phyloP scores from a whole-genome alignment of 768 basidiomycete genomes.

The Roridomyces roridus region DNA sequence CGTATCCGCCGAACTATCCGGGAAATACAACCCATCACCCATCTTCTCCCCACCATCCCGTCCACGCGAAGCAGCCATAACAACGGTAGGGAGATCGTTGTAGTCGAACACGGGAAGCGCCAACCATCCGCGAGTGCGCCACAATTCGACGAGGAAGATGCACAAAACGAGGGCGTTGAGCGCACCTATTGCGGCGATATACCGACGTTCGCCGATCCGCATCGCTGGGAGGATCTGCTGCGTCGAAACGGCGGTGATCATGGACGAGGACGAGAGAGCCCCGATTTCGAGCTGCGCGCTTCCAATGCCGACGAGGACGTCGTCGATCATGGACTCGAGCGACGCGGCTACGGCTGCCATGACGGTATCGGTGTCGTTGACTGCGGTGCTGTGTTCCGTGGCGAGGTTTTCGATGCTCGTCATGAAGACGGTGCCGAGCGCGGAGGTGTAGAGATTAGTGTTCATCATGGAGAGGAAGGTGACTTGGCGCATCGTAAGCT shows the following conservation, averaged over 20 bases:
- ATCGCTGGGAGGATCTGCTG: not conserved
- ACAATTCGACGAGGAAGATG: not conserved
- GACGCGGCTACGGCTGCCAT: not conserved
- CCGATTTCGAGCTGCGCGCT: slow-evolving; percentile 3
- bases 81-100: not conserved
- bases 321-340: slow-evolving; percentile 3
- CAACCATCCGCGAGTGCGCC: not conserved
- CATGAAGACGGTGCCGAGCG: not conserved
- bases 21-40: too few relatives aligned
- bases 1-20: too few relatives aligned
- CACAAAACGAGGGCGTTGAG: not conserved
- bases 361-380: not conserved
- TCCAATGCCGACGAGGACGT: not conserved
- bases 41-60: not conserved
- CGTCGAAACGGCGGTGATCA: not conserved
- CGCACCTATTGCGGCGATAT: not conserved
- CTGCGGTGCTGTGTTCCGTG: not conserved
- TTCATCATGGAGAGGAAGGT: not conserved
- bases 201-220: not conserved
- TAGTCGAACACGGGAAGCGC: not conserved
- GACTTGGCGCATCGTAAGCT: not conserved
- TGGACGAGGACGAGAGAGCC: not conserved
- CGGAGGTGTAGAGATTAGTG: not conserved
- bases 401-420: not conserved
- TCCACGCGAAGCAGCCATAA: not conserved